Base-by-base conservation (phyloP, 164 flowering plant species). In the Vitis amurensis region DNA sequence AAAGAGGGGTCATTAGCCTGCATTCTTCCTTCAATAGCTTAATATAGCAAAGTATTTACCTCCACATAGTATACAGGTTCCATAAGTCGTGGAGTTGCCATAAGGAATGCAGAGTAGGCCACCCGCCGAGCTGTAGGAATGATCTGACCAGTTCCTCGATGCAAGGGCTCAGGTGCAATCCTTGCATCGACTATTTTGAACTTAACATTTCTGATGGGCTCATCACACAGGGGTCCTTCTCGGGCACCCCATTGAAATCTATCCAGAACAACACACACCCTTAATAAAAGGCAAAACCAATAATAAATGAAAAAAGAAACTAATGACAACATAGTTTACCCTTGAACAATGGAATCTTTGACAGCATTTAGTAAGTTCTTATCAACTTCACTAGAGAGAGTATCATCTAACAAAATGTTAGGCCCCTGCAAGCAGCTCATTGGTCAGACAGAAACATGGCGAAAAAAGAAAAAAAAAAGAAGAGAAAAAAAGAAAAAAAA, bases 181-280 rank as follows among this genome's bases (percentile, higher is more conserved):
- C 79, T 86, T 15, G 99, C 98, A 87, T 96, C 99, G 58, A 93
- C 96, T 49, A 96, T 96, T 66, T 96, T 93, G 84, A 96, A 96
- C 78, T 96, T 92, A 5, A 92, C 98, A 79, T 96, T 96, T 80
- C 98, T 86, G 63, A 93, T 93, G 66, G 98, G 99, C 75, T 93
- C 99, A 73, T 96, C 99, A 79, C 99, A 93, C 16, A 93, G 94
- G 10, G 98, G 99, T 50, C 98, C 99, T 82, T 96, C 99, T 69
- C 97, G 83, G 56, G 99, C 98, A 69, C 97, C 99, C 99, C 99
- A 96, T 63, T 96, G 99, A 72, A 96, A 96, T 74, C 99, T 93
- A 86, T 37, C 48, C 69, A 69, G 59, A 65, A 63, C 4, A 44
- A 66, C 4, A 59, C 13, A 60, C 27, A 56, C 9, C 15, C 5